Percentiles rank a stretch among this genome's conserved stretches.
Evolutionary conservation across 176 grass and related monocot species (phyloP).

Genomic region (Aegilops tauschii): DNA sequence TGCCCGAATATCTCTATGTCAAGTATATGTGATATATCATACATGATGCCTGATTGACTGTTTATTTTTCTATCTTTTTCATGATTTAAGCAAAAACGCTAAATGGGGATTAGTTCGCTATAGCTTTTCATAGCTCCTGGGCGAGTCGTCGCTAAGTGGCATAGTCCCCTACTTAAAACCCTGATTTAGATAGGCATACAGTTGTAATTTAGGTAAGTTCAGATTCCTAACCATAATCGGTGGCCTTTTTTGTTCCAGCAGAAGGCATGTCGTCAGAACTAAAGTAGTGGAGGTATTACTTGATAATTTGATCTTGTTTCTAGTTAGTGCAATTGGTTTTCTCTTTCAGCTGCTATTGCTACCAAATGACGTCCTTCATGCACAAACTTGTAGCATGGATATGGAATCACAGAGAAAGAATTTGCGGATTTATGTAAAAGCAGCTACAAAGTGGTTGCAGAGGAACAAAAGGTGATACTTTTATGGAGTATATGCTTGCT

Average conservation of each 20-base stretch:
- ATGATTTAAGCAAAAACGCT: no score
- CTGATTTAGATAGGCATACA: background rate
- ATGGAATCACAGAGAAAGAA: constrained; percentile 76
- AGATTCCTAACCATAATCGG: background rate
- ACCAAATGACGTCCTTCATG: background rate
- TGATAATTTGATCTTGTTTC: constrained; percentile 27
- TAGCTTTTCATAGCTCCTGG: no score
- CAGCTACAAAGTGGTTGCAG: constrained; percentile 79
- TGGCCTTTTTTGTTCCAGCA: constrained; percentile 43
- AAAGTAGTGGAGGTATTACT: constrained; percentile 71
- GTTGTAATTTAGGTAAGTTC: background rate
- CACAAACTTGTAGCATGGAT: constrained; percentile 56
- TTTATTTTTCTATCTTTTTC: no score
- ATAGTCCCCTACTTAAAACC: no score
- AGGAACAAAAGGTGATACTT: constrained; percentile 79
- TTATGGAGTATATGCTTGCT: background rate
- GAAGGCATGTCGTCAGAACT: constrained; percentile 73
- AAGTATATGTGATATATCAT: no score
- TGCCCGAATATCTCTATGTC: no score
- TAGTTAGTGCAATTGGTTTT: background rate
- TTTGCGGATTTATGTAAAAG: constrained; percentile 72
- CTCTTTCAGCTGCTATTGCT: background rate
- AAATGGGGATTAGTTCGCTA: no score
- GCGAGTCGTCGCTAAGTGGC: no score
- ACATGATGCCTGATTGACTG: no score